Percentiles rank a stretch among this genome's conserved stretches.
Conservation (phyloP, 2,329 filamentous ascomycete genomes). For the Trichoderma koningii region DNA sequence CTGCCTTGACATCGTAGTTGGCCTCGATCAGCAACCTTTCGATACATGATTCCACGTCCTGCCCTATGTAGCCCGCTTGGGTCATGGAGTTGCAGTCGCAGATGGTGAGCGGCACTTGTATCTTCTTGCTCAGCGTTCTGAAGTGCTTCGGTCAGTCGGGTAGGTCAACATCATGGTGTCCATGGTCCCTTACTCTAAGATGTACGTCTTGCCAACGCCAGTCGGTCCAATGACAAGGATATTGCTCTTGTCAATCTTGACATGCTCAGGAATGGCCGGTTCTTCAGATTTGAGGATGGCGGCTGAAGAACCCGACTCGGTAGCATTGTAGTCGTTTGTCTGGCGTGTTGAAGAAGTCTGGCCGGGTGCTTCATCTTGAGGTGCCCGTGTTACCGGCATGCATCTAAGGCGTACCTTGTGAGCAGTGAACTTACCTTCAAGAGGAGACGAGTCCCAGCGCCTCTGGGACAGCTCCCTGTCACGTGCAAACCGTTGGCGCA, state of each 20-base stretch:
- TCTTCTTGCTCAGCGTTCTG: constrained; percentile 84
- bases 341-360: constrained; percentile 52
- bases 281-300: constrained; percentile 56
- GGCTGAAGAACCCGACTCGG: constrained; percentile 41
- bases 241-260: constrained; percentile 95
- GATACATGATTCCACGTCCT: constrained; percentile 95
- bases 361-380: constrained; percentile 56
- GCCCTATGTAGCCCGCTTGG: constrained; percentile 95
- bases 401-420: background rate
- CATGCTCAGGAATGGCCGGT: constrained; percentile 44
- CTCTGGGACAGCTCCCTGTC: constrained; percentile 62
- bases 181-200: constrained; percentile 63
- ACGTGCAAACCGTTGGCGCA: constrained; percentile 69
- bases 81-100: constrained; percentile 96
- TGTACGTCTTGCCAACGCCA: constrained; percentile 94
- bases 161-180: background rate
- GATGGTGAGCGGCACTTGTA: constrained; percentile 95
- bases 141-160: constrained; percentile 31
- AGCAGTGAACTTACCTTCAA: constrained; percentile 65
- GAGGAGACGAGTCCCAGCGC: constrained; percentile 65
- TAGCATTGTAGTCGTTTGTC: constrained; percentile 41
- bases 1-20: constrained; percentile 81
- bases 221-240: constrained; percentile 87
- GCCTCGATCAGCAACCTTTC: constrained; percentile 86
- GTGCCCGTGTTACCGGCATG: background rate